Base-by-base conservation (phyloP, 495 filamentous ascomycete species). In the Bathelium albidoporum region DNA sequence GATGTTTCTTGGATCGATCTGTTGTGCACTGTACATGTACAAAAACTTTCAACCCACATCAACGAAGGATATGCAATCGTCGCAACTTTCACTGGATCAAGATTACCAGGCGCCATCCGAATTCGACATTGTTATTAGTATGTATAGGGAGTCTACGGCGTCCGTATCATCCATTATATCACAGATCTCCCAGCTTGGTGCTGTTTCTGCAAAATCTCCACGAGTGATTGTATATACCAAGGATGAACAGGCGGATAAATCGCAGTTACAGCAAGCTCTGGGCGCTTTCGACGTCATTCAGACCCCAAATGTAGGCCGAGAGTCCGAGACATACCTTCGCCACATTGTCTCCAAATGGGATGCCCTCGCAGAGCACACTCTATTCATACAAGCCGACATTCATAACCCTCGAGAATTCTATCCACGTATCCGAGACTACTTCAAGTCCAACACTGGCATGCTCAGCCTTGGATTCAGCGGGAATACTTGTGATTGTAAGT, bases 321-420 rank as follows among this genome's bases (percentile, higher is more conserved):
- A 80, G 68, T 73, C 73, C 18, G 76, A 74, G 5, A 78, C 78
- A 20, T 81, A 78, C 62, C 76, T 81, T 32, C 39, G 67, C 60
- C 78, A 81, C 59, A 78, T 81, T 52, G 58, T 75, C 1, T 62
- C 66, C n/a, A 64, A 73, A 41, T 81, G 76, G 74, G 75, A 80
- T 49, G 58, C 68, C 10, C 71, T 80, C 9, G 76, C 78, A 24
- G 67, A 69, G 34, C 73, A 80, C 63, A 80, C 77, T 1, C 62
- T 80, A 58, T 80, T 80, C 66, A 70, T 80, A 22, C 78, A 79
- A 69, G 77, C 75, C 9, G 72, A 76, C 36, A 65, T 74, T 39
- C 76, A 80, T 49, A 75, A 75, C 41, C 66, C 71, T 36, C 58
- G 66, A 9, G 69, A 73, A 36, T 61, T 78, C 7, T 70, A 70